Percentiles rank a stretch among this genome's conserved stretches.
phyloP scores from a whole-genome alignment of 371 early-diverging fungal genomes.

The Nosema muscidifuracis region DNA sequence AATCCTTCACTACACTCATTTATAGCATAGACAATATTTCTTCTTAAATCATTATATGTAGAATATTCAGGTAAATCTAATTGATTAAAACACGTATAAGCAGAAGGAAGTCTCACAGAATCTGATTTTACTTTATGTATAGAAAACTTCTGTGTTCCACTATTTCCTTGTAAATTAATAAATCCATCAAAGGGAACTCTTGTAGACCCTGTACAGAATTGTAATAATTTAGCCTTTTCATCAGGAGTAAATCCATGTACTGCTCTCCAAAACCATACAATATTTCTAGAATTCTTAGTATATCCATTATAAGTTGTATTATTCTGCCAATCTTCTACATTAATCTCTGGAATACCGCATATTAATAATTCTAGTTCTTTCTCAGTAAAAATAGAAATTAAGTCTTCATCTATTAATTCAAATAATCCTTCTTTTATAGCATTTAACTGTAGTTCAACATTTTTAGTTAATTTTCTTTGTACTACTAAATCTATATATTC shows the following conservation, averaged over 20 bases:
- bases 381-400: slow-evolving; percentile 88
- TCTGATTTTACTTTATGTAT: slow-evolving; percentile 75
- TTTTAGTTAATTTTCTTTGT: slow-evolving; percentile 73
- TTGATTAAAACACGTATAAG: slow-evolving; percentile 84
- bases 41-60: slow-evolving; percentile 77
- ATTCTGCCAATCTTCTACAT: slow-evolving; percentile 96
- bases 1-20: slow-evolving; percentile 87
- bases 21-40: slow-evolving; percentile 76
- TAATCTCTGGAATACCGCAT: slow-evolving; percentile 90
- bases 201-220: slow-evolving; percentile 93
- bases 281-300: slow-evolving; percentile 71
- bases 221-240: slow-evolving; percentile 86
- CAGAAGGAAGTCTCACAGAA: slow-evolving; percentile 82
- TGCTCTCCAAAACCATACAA: slow-evolving; percentile 97
- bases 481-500: slow-evolving; percentile 84
- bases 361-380: slow-evolving; percentile 93
- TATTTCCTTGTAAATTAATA: slow-evolving; percentile 77
- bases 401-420: slow-evolving; percentile 77
- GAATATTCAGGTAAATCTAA: slow-evolving; percentile 87
- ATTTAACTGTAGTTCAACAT: slow-evolving; percentile 81
- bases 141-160: slow-evolving; percentile 89
- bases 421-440: slow-evolving; percentile 87
- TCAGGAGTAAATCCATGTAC: slow-evolving; percentile 90
- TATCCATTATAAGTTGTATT: slow-evolving; percentile 87
- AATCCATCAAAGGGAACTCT: slow-evolving; percentile 94